Evolutionary conservation across 1,139 yeast species (phyloP).

Genomic region (Geotrichum phurueaensis): DNA sequence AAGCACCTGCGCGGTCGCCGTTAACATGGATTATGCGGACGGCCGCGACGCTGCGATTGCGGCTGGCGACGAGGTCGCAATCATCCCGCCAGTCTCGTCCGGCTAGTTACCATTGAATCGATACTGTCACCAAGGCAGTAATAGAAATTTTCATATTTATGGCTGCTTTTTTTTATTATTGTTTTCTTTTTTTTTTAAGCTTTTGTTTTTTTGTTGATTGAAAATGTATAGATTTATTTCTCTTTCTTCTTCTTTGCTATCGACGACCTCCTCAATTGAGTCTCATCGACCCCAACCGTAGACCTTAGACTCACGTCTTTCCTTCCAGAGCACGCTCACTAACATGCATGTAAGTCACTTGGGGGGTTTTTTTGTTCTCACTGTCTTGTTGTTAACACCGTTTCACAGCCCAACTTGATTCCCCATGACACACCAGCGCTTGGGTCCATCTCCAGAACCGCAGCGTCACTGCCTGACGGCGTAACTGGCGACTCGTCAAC

Average conservation of each 20-base stretch:
- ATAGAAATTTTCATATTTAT: neutral
- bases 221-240: neutral
- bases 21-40: constrained; percentile 34
- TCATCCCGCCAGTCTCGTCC: constrained; percentile 40
- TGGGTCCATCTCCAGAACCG: constrained; percentile 15
- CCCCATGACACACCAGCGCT: constrained; percentile 16
- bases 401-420: neutral
- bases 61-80: constrained; percentile 32
- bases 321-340: neutral
- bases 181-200: neutral
- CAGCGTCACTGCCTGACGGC: constrained; percentile 15
- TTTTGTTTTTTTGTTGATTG: neutral
- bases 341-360: constrained; percentile 3
- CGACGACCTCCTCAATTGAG: neutral
- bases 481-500: constrained; percentile 4
- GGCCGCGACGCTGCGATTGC: constrained; percentile 22
- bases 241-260: neutral
- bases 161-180: neutral
- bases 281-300: neutral
- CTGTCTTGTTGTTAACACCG: neutral
- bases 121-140: neutral
- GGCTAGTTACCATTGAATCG: constrained; percentile 25
- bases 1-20: constrained; percentile 32
- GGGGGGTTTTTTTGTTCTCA: neutral
- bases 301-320: neutral